Conservation (phyloP, 202 grass and related monocot genomes). For the Carex arenaria region DNA sequence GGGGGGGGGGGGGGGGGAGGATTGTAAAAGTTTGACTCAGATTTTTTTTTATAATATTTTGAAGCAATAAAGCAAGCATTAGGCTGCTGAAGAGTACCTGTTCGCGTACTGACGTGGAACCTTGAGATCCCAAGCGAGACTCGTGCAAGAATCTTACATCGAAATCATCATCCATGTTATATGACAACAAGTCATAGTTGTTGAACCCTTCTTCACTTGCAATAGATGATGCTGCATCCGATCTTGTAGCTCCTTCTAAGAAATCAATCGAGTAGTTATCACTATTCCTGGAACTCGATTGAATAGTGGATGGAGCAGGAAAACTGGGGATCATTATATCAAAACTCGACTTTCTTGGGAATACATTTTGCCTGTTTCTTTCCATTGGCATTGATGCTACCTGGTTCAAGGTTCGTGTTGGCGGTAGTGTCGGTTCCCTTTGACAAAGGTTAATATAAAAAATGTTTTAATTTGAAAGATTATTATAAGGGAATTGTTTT, state of each 20-base stretch:
- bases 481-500: background rate
- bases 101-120: background rate
- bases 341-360: background rate
- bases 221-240: background rate
- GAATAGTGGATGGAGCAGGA: background rate
- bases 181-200: background rate
- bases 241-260: background rate
- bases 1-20: background rate
- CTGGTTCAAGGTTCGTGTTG: background rate
- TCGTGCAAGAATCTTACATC: background rate
- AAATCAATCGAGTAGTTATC: slow-evolving; percentile 12
- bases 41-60: background rate
- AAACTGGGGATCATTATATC: background rate
- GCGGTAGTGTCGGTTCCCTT: background rate
- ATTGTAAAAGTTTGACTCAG: background rate
- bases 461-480: background rate
- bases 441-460: background rate
- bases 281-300: background rate
- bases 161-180: background rate
- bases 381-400: background rate
- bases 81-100: background rate
- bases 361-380: background rate
- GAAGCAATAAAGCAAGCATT: background rate
- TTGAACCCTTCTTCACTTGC: slow-evolving; percentile 6
- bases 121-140: background rate